Conservation (phyloP, 1,284 basidiomycete species). For the Papiliotrema nemorosa region DNA sequence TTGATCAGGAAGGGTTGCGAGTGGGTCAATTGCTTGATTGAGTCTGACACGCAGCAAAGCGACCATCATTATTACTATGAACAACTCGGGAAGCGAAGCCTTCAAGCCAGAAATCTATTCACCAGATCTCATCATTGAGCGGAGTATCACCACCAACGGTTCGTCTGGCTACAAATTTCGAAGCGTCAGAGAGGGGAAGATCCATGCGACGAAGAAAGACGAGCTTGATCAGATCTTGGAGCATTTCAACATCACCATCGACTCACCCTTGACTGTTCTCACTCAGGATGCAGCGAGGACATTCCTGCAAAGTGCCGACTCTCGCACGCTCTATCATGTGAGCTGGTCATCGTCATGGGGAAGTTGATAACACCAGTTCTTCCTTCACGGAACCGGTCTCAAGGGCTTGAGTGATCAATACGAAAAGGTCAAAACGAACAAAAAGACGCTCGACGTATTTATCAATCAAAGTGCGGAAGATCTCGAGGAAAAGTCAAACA, state of each 20-base stretch:
- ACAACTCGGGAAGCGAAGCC: slow-evolving; percentile 86
- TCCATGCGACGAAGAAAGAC: slow-evolving; percentile 74
- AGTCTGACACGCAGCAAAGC: slow-evolving; percentile 54
- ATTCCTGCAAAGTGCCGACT: slow-evolving; percentile 79
- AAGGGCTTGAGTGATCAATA: slow-evolving; percentile 85
- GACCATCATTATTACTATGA: slow-evolving; percentile 73
- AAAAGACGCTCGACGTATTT: slow-evolving; percentile 20
- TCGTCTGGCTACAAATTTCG: slow-evolving; percentile 79
- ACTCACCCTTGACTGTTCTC: slow-evolving; percentile 92
- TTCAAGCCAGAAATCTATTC: slow-evolving; percentile 80
- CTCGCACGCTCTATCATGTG: slow-evolving; percentile 87
- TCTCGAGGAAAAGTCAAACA: slow-evolving; percentile 17
- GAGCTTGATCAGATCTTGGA: slow-evolving; percentile 84
- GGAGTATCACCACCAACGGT: slow-evolving; percentile 73
- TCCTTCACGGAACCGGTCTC: slow-evolving; percentile 89
- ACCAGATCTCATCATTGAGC: slow-evolving; percentile 77
- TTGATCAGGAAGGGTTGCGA: slow-evolving; percentile 81
- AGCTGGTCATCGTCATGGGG: too few species aligned
- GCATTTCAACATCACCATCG: slow-evolving; percentile 88
- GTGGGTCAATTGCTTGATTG: slow-evolving; percentile 52
- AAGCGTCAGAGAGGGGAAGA: slow-evolving; percentile 59
- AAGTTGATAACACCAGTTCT: slow-evolving; percentile 65
- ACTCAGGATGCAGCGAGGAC: slow-evolving; percentile 82
- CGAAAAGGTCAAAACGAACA: slow-evolving; percentile 58
- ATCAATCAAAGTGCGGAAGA: slow-evolving; percentile 19